Evolutionary conservation across 148 eudicot genomes (phyloP), one percentile per base, ranked within the genome.

Genomic region (Nepenthes mirabilis): DNA sequence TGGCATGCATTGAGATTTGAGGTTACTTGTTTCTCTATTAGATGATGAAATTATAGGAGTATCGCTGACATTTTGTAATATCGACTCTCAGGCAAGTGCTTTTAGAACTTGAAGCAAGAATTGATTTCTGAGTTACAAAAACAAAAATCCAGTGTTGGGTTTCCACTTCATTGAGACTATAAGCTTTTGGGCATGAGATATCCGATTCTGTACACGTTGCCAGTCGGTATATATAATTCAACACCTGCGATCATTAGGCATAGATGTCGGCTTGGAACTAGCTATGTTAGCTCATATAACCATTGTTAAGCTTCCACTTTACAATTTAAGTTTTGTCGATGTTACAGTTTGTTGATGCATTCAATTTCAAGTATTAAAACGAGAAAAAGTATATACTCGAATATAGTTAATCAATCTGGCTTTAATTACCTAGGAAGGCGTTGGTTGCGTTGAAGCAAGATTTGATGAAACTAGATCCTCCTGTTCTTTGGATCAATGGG

Each of bases 381-480:
- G 14, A 3, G 33, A 2, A 45, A 7, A 60, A 33, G 64, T 23
- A 32, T 14, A 33, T 9, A 10, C 6, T 14, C 36, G 12, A 32
- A 58, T 4, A 5, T 7, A 9, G 61, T 37, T 12, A 14, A 6
- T 8, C 7, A 47, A 40, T 3, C n/a, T n/a, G 7, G 32, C 12
- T 23, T 23, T 23, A 23, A 23, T 58, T 64, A 73, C 77, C 77
- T 13, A 73, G 72, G 56, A 73, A 73, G n/a, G 69, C 77, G 47
- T 68, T 73, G 36, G 77, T 73, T 11, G 65, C 65, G 43, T 73
- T 73, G 73, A 73, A 73, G 65, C 73, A 73, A 43, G 77, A 69
- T 60, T 73, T 73, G 59, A 73, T 55, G 69, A 73, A 73, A 51
- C 62, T 64, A 34, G 77, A 64, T 2, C 13, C 14, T 56, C 77